Evolutionary conservation across 495 filamentous ascomycete genomes (phyloP), one percentile per base, ranked within the genome.

Genomic region (Penicillium nucicola): DNA sequence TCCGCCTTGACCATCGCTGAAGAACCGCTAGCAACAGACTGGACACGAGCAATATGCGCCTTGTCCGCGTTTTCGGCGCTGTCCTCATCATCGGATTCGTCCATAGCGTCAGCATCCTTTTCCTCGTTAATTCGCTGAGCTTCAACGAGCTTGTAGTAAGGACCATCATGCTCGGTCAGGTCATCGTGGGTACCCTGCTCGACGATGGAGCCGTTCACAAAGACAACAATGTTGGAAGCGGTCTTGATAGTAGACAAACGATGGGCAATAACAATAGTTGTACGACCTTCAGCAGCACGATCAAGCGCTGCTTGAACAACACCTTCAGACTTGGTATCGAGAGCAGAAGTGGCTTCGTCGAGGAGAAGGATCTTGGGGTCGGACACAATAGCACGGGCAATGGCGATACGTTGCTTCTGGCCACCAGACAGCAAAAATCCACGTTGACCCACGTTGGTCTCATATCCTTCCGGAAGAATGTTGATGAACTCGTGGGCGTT

Each of bases 301-400:
- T 97, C 92, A 17, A 98, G 77, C 14, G 93, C 93, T 34, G 88
- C 88, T 69, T 98, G 93, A 0, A 98, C 93, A 5, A 96, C 88
- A 28, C 89, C 90, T 71, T 98, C 93, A 12, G 89, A 91, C 62
- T 91, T 93, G 41, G 93, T 96, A 66, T 98, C 93, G n/a, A 98
- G 77, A 2, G 91, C 91, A 23, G 86, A 89, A 1, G 93, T 98
- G 17, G 93, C 93, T 68, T 98, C 93, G 60, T 98, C 93, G 13
- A 98, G 83, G 3, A 98, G 74, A 1, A 98, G 77, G 60, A 98
- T 90, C 74, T 93, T 95, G n/a, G 93, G 93, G 62, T 98, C 87
- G 38, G 84, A 89, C 22, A 97, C 89, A 47, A 98, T 84, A 25
- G 92, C 92, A 58, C 93, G 83, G 7, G 93, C 92, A 68, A 87